Evolutionary conservation across 176 grass and related monocot genomes (phyloP).

Genomic region (Melocanna baccifera): DNA sequence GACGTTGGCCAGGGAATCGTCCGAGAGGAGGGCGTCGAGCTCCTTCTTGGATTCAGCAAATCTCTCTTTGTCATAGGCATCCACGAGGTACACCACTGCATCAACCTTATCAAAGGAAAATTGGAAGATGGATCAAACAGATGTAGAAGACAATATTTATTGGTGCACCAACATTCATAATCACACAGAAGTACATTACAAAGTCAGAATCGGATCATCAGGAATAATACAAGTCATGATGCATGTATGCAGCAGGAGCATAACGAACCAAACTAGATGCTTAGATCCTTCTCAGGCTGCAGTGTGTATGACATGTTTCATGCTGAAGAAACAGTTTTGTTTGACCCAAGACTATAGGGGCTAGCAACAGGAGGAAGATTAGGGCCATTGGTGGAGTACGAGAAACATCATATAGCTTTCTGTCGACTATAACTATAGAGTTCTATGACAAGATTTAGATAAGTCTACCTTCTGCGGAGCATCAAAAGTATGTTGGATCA

Average conservation of each 20-base stretch:
- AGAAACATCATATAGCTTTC: not conserved
- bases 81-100: slow-evolving; percentile 81
- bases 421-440: not conserved
- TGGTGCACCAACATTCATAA: not conserved
- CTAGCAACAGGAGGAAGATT: not conserved
- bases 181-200: not conserved
- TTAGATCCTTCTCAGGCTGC: not conserved
- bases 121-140: not conserved
- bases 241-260: not conserved
- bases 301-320: not conserved
- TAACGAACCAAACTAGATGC: not conserved
- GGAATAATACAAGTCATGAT: not conserved
- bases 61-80: slow-evolving; percentile 73
- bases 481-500: not conserved
- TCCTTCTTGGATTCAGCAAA: slow-evolving; percentile 80
- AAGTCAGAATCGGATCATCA: not conserved
- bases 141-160: not conserved
- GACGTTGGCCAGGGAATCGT: slow-evolving; percentile 56
- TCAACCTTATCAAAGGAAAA: slow-evolving; percentile 54
- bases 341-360: not conserved
- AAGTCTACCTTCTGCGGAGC: not conserved
- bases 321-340: not conserved
- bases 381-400: not conserved
- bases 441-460: not conserved
- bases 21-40: slow-evolving; percentile 67